Evolutionary conservation across 2,329 filamentous ascomycete genomes (phyloP).

Genomic region (Leptographium procerum): DNA sequence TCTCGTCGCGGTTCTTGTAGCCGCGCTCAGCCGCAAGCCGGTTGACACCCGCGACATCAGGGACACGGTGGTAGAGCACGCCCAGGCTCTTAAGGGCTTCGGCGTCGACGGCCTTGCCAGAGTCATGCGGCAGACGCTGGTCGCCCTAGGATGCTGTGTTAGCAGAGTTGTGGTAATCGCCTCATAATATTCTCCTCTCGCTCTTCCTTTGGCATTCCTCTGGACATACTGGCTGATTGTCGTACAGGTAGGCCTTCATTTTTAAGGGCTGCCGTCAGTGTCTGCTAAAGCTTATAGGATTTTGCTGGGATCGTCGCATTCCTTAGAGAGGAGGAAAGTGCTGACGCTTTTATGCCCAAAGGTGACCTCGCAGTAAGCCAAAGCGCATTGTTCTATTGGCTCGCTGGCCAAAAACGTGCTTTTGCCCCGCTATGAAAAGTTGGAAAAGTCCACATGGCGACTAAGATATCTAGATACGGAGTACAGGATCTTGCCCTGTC

Average conservation of each 20-base stretch:
- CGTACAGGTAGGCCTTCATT: slow-evolving; percentile 49
- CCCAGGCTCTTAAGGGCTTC: slow-evolving; percentile 62
- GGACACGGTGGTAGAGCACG: slow-evolving; percentile 65
- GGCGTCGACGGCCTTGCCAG: slow-evolving; percentile 54
- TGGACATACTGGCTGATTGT: slow-evolving; percentile 38
- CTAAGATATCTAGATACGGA: too few relatives aligned
- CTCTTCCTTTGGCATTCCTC: not conserved
- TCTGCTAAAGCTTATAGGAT: not conserved
- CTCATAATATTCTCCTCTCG: not conserved
- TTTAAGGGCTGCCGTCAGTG: slow-evolving; percentile 11
- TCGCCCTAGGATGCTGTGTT: slow-evolving; percentile 58
- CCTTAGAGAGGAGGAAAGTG: not conserved
- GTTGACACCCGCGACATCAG: slow-evolving; percentile 57
- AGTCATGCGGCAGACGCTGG: slow-evolving; percentile 85
- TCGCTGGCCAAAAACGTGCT: slow-evolving; percentile 6
- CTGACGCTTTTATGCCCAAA: not conserved
- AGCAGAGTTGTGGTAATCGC: not conserved
- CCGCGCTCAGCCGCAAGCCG: slow-evolving; percentile 59
- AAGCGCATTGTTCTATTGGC: slow-evolving; percentile 11
- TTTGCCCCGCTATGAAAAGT: slow-evolving; percentile 5
- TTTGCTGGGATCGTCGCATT: not conserved
- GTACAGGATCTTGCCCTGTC: not conserved
- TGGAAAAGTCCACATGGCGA: not conserved
- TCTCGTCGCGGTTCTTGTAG: slow-evolving; percentile 93
- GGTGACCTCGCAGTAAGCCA: not conserved